Percentiles rank a stretch among this genome's conserved stretches.
These are phyloP conservation scores for Backusella luteola DNA, from an alignment of 192 early-diverging fungal species.

Conservation along the genomic window DNA sequence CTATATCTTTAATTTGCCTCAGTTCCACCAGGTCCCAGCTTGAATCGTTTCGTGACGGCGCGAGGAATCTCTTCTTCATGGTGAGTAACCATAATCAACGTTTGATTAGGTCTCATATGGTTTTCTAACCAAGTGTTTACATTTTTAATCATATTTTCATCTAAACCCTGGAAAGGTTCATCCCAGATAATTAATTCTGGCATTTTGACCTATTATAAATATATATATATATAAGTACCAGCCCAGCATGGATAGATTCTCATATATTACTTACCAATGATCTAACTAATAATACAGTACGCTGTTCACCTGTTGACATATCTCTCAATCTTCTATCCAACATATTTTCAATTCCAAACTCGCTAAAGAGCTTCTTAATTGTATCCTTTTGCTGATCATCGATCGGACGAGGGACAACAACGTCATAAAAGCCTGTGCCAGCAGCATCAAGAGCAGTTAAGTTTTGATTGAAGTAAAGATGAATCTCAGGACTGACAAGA, in stretches of 20 bases:
- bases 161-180: slow-evolving; percentile 60
- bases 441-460: slow-evolving; percentile 40
- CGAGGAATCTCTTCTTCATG: slow-evolving; percentile 55
- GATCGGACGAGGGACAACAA: slow-evolving; percentile 24
- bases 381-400: slow-evolving; percentile 9
- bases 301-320: slow-evolving; percentile 53
- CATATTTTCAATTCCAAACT: slow-evolving; percentile 28
- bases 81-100: slow-evolving; percentile 56
- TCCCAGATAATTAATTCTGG: slow-evolving; percentile 52
- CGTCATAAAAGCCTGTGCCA: slow-evolving; percentile 44
- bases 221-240: neutral
- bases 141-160: slow-evolving; percentile 38
- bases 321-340: slow-evolving; percentile 15
- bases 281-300: slow-evolving; percentile 47
- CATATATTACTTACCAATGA: slow-evolving; percentile 30
- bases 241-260: neutral
- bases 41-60: slow-evolving; percentile 25
- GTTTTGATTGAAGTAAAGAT: slow-evolving; percentile 48
- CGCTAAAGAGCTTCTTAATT: slow-evolving; percentile 15
- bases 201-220: slow-evolving; percentile 31
- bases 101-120: slow-evolving; percentile 42
- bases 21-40: slow-evolving; percentile 15
- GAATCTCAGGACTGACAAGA: slow-evolving; percentile 52
- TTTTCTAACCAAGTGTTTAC: slow-evolving; percentile 45
- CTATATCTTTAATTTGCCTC: slow-evolving; percentile 5